A percentile compares a stretch with the other conserved stretches of the same genome.
These are phyloP conservation scores for Dalbergia oliveri DNA, from an alignment of 306 rosid species.

Conservation along the genomic window DNA sequence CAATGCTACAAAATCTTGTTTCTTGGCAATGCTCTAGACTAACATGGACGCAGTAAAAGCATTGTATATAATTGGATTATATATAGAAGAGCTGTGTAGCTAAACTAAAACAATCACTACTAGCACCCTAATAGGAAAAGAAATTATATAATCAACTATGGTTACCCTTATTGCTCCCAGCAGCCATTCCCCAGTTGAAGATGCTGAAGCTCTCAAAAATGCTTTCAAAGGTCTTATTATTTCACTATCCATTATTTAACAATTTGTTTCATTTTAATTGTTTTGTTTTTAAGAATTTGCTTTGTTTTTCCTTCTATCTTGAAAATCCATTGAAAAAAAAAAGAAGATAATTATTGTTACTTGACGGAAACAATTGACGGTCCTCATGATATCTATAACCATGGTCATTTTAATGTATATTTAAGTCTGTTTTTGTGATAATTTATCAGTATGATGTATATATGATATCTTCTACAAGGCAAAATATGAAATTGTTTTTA, in stretches of 20 bases:
- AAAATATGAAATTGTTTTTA: neutral
- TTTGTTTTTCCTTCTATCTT: neutral
- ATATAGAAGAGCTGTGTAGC: slow-evolving; percentile 17
- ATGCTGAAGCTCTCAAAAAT: slow-evolving; percentile 63
- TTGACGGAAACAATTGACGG: neutral
- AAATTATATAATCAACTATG: slow-evolving; percentile 50
- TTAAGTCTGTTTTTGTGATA: neutral
- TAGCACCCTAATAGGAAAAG: neutral
- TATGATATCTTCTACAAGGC: neutral
- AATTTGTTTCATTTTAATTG: neutral
- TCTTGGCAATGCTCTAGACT: neutral
- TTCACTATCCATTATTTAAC: slow-evolving; percentile 1
- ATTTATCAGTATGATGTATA: neutral
- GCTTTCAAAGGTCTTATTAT: slow-evolving; percentile 59
- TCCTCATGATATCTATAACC: neutral
- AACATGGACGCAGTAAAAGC: neutral
- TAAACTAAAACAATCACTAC: slow-evolving; percentile 20
- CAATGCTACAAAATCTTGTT: neutral
- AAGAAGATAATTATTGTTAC: neutral
- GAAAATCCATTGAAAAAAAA: neutral
- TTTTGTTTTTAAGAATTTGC: neutral
- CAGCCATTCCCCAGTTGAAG: slow-evolving; percentile 57
- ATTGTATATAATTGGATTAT: slow-evolving; percentile 16
- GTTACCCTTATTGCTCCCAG: slow-evolving; percentile 57
- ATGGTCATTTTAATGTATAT: neutral